Conservation (phyloP, 257 asterid genomes). For the Dorcoceras hygrometricum region DNA sequence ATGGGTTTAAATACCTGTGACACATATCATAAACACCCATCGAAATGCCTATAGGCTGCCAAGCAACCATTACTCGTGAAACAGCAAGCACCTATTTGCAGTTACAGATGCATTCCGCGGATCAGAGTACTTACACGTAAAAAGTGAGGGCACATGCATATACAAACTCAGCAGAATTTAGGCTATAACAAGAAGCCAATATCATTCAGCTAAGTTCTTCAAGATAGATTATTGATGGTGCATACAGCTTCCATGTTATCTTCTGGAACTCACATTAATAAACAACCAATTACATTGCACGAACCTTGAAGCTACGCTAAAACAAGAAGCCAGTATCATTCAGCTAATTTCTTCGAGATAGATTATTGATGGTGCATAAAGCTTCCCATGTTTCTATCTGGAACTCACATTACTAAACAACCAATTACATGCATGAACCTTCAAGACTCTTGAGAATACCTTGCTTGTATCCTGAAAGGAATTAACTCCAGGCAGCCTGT, state of each 20-base stretch:
- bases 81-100: conserved; percentile 84
- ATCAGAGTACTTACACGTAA: neutral
- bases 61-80: conserved; percentile 91
- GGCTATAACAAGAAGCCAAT: neutral
- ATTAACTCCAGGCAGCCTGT: conserved; percentile 79
- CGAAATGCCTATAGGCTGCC: conserved; percentile 92
- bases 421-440: conserved; percentile 4
- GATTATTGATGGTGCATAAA: neutral
- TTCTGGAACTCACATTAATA: conserved; percentile 11
- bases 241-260: neutral
- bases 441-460: conserved; percentile 41
- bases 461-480: conserved; percentile 91
- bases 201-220: conserved; percentile 7
- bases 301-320: conserved; percentile 5
- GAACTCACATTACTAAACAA: conserved; percentile 15
- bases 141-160: conserved; percentile 1
- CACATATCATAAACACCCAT: conserved; percentile 99
- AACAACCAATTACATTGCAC: conserved; percentile 6
- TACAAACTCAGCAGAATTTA: conserved; percentile 5
- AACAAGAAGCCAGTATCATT: conserved; percentile 8
- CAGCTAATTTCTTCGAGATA: conserved; percentile 13
- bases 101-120: conserved; percentile 21
- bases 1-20: conserved; percentile 60
- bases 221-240: conserved; percentile 10
- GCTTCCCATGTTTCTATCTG: conserved; percentile 3